These are phyloP conservation scores for Debaryomyces fabryi DNA, from an alignment of 1,139 yeast genomes.

Conservation along the genomic window DNA sequence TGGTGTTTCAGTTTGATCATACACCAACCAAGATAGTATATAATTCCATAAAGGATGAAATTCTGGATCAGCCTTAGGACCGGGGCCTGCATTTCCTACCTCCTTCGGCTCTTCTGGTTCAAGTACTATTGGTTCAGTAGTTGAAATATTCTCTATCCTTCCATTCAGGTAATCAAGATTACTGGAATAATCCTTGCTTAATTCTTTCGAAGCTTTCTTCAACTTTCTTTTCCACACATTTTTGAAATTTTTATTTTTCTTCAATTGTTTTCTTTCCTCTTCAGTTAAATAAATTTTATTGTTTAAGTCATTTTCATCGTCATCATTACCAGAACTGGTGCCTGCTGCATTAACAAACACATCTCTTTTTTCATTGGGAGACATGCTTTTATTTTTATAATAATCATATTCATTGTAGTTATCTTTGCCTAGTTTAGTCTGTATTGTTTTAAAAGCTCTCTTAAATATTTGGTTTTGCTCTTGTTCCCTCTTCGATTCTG, in stretches of 20 bases:
- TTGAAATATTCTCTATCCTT: not conserved
- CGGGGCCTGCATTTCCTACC: not conserved
- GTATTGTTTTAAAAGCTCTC: slow-evolving; percentile 33
- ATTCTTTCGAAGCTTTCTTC: slow-evolving; percentile 31
- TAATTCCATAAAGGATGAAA: slow-evolving; percentile 44
- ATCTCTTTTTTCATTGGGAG: slow-evolving; percentile 12
- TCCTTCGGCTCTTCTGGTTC: slow-evolving; percentile 16
- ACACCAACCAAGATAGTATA: slow-evolving; percentile 40
- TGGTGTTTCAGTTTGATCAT: slow-evolving; percentile 19
- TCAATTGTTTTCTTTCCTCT: slow-evolving; percentile 15
- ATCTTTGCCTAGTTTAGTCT: slow-evolving; percentile 33
- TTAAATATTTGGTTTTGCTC: slow-evolving; percentile 26
- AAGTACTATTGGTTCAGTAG: slow-evolving; percentile 6
- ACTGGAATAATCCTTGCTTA: slow-evolving; percentile 35
- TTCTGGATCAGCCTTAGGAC: slow-evolving; percentile 17
- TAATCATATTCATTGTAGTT: slow-evolving; percentile 43
- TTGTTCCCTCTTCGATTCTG: slow-evolving; percentile 20
- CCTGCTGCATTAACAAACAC: not conserved
- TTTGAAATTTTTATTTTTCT: slow-evolving; percentile 31
- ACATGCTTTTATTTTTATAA: slow-evolving; percentile 24
- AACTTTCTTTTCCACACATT: slow-evolving; percentile 29
- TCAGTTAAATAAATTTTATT: slow-evolving; percentile 12
- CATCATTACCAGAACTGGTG: slow-evolving; percentile 11
- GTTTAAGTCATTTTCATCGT: slow-evolving; percentile 18
- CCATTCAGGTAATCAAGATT: slow-evolving; percentile 16